phyloP scores from a whole-genome alignment of 176 grass and related monocot genomes.

The bread wheat (Triticum aestivum) region DNA sequence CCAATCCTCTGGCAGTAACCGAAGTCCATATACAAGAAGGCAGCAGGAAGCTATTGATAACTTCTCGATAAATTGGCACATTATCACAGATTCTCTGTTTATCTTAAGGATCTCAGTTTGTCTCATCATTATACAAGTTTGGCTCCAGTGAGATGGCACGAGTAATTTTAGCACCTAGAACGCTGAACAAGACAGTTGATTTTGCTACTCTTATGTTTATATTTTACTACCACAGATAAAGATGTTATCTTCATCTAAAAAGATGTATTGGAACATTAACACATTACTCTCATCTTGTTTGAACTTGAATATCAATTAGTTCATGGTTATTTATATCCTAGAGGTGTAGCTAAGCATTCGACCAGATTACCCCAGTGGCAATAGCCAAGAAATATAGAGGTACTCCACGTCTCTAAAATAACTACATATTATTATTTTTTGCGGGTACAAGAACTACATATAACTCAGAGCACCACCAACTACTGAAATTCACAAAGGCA shows the following conservation, averaged over 20 bases:
- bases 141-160: background rate
- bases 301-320: background rate
- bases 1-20: background rate
- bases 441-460: background rate
- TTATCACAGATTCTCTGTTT: background rate
- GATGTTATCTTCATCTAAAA: background rate
- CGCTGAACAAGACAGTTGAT: background rate
- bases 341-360: background rate
- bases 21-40: background rate
- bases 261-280: background rate
- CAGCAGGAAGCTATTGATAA: background rate
- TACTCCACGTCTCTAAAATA: slow-evolving; percentile 12
- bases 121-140: background rate
- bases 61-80: background rate
- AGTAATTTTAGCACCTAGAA: background rate
- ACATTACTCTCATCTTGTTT: background rate
- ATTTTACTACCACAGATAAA: background rate
- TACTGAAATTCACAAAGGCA: background rate
- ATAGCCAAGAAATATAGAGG: slow-evolving; percentile 9
- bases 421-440: background rate
- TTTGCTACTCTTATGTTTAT: background rate
- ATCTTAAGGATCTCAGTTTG: background rate
- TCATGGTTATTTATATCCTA: background rate
- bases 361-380: background rate
- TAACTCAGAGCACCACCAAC: background rate